These are phyloP conservation scores for Jasminum sambac DNA, from an alignment of 257 asterid species.

Conservation along the genomic window DNA sequence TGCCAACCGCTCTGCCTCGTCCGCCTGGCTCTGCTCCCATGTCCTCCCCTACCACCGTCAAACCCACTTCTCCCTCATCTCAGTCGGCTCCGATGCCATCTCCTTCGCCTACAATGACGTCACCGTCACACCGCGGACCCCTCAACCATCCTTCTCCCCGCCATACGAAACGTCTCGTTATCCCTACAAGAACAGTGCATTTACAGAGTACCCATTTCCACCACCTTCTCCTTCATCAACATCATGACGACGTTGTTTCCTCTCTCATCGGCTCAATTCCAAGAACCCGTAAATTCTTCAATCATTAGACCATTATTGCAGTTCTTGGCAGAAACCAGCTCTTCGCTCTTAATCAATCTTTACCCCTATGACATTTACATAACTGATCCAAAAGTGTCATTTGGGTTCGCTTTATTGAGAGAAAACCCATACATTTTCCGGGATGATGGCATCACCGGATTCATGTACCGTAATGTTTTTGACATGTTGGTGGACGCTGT, in stretches of 20 bases:
- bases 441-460: slow-evolving; percentile 71
- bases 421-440: slow-evolving; percentile 65
- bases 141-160: slow-evolving; percentile 49
- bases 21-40: slow-evolving; percentile 50
- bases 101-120: slow-evolving; percentile 26
- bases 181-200: slow-evolving; percentile 63
- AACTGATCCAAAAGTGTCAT: slow-evolving; percentile 55
- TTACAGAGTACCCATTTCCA: slow-evolving; percentile 57
- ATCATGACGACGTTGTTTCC: slow-evolving; percentile 66
- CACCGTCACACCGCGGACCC: slow-evolving; percentile 37
- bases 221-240: slow-evolving; percentile 67
- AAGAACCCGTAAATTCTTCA: slow-evolving; percentile 49
- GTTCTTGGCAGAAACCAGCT: slow-evolving; percentile 69
- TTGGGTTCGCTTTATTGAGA: slow-evolving; percentile 64
- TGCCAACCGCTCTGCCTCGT: slow-evolving; percentile 56
- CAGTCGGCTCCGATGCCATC: slow-evolving; percentile 69
- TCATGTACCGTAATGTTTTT: slow-evolving; percentile 70
- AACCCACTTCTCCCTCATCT: slow-evolving; percentile 57
- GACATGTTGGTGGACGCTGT: slow-evolving; percentile 94
- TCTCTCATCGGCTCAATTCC: slow-evolving; percentile 79
- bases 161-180: slow-evolving; percentile 58
- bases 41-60: slow-evolving; percentile 83
- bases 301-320: slow-evolving; percentile 56
- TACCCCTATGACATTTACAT: slow-evolving; percentile 64
- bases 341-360: slow-evolving; percentile 64